Percentiles rank a stretch among this genome's conserved stretches.
These are phyloP conservation scores for Solanum ossicruentum DNA, from an alignment of 257 asterid species.

Conservation along the genomic window DNA sequence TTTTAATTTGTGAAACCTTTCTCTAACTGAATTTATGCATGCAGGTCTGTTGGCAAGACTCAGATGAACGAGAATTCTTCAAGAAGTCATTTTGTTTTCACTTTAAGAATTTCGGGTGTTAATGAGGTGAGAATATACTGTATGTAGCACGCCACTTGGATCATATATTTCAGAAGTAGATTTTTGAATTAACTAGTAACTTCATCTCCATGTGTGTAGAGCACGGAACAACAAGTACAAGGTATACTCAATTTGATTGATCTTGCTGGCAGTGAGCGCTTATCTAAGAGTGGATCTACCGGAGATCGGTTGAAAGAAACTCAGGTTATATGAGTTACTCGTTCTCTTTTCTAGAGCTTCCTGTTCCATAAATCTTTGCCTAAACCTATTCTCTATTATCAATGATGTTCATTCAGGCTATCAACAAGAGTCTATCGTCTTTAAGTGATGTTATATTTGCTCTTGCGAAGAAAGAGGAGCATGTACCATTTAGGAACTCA, in stretches of 20 bases:
- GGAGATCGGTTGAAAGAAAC: constrained; percentile 95
- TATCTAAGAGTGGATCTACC: constrained; percentile 85
- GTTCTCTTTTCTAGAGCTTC: neutral
- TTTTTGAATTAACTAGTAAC: neutral
- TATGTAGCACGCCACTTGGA: neutral
- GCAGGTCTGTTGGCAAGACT: constrained; percentile 85
- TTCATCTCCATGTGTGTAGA: constrained; percentile 12
- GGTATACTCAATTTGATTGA: constrained; percentile 84
- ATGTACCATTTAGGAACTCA: constrained; percentile 87
- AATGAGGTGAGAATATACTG: constrained; percentile 49
- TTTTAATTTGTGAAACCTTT: neutral
- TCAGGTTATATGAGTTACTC: constrained; percentile 40
- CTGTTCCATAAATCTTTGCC: neutral
- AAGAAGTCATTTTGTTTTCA: constrained; percentile 89
- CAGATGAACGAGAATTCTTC: constrained; percentile 96
- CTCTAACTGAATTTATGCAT: neutral
- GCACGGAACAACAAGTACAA: constrained; percentile 92
- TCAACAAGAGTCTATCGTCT: constrained; percentile 85
- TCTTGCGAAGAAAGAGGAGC: constrained; percentile 91
- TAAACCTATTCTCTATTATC: neutral
- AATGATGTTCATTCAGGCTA: constrained; percentile 42
- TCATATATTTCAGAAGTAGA: neutral
- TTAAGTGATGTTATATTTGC: constrained; percentile 92
- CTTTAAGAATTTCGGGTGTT: constrained; percentile 65
- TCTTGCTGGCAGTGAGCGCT: constrained; percentile 98